A percentile compares a stretch with the other conserved stretches of the same genome.
phyloP scores from a whole-genome alignment of 257 asterid genomes.

The Linderniella brevidens region DNA sequence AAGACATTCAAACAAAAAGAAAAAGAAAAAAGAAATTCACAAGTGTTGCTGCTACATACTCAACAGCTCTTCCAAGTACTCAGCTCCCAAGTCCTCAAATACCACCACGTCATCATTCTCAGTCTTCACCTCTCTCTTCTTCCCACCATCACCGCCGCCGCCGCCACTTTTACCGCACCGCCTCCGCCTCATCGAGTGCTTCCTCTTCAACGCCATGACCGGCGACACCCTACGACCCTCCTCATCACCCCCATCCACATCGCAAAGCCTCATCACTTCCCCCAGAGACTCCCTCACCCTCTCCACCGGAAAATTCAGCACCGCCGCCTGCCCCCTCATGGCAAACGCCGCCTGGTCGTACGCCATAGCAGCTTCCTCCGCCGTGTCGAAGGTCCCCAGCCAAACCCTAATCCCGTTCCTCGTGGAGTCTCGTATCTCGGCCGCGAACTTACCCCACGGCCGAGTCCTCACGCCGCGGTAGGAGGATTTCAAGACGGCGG shows the following conservation, averaged over 20 bases:
- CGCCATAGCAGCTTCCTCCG: constrained; percentile 81
- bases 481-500: constrained; percentile 16
- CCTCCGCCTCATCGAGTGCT: constrained; percentile 37
- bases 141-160: constrained; percentile 6
- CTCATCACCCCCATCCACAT: constrained; percentile 10
- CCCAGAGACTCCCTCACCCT: constrained; percentile 39
- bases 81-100: constrained; percentile 69
- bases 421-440: constrained; percentile 79
- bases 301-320: constrained; percentile 53
- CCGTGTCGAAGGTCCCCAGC: constrained; percentile 68
- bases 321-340: constrained; percentile 50
- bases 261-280: constrained; percentile 16
- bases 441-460: constrained; percentile 90
- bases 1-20: too few species aligned
- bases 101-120: constrained; percentile 39
- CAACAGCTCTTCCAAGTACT: constrained; percentile 61
- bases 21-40: too few species aligned
- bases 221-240: constrained; percentile 30
- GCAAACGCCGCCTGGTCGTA: constrained; percentile 80
- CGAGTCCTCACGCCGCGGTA: constrained; percentile 60
- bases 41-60: constrained; percentile 5
- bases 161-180: constrained; percentile 7
- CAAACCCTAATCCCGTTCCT: constrained; percentile 65
- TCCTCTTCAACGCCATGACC: constrained; percentile 56
- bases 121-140: constrained; percentile 12